Evolutionary conservation across 345 rosid genomes (phyloP), one percentile per base, ranked within the genome.

Genomic region (Trapa bicornis): DNA sequence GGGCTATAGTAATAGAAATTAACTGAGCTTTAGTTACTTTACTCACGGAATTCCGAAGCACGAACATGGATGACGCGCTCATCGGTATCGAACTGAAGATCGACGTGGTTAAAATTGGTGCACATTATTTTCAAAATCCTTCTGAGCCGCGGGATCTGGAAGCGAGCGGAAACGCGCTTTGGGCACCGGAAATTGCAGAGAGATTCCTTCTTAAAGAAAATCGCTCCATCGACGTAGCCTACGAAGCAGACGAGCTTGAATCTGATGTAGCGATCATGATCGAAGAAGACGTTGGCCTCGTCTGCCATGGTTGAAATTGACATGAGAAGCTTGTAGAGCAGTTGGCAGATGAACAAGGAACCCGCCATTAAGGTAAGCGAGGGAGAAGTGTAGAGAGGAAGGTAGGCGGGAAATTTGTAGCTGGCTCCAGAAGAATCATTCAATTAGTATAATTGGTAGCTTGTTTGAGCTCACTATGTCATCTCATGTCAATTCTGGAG

Each of bases 171-270:
- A 8, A 35, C 17, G 8, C 33, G 60, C 33, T 54, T 54, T n/a
- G 60, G 60, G 60, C 60, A 54, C 60, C 22, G 5, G 60, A 54
- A 54, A 22, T 22, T 12, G 60, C 3, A 0, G 60, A 54, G 60
- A 7, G 35, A 1, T 35, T 54, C 60, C 60, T 54, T 54, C 60
- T 35, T 54, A 35, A 54, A 54, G 60, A n/a, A 54, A 1, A 54
- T 22, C 60, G 33, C 60, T 54, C 10, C 60, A 22, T 54, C 60
- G 33, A 54, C 33, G 60, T 54, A 5, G 22, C 60, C 60, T n/a
- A n/a, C 35, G 60, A 54, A 54, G 60, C 60, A 54, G 60, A 54
- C 35, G 33, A 54, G 60, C 60, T 54, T 54, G 33, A 54, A 17
- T 35, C 60, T n/a, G 33, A 54, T 22, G 60, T 35, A 33, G 60